phyloP scores from a whole-genome alignment of 2,329 filamentous ascomycete genomes.

The Trichophyton mentagrophytes region DNA sequence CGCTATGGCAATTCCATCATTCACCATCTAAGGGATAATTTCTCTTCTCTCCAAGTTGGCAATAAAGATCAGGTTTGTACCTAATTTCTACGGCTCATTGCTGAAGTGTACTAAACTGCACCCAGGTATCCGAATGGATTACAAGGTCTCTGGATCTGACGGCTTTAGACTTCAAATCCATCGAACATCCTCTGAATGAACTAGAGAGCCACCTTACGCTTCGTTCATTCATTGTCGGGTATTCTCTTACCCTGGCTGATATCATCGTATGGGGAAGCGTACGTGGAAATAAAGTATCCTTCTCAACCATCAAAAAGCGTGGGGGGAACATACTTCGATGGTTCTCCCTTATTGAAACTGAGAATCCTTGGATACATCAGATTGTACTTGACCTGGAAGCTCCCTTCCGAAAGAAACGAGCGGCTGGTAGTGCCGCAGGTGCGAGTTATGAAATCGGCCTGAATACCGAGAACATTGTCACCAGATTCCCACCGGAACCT shows the following conservation, averaged over 20 bases:
- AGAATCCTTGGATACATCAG: slow-evolving; percentile 60
- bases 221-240: slow-evolving; percentile 73
- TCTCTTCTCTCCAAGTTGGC: slow-evolving; percentile 18
- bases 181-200: slow-evolving; percentile 59
- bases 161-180: slow-evolving; percentile 64
- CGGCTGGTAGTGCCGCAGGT: slow-evolving; percentile 58
- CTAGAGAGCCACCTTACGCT: slow-evolving; percentile 81
- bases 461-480: slow-evolving; percentile 77
- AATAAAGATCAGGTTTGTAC: slow-evolving; percentile 23
- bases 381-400: slow-evolving; percentile 59
- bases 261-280: slow-evolving; percentile 72
- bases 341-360: slow-evolving; percentile 75
- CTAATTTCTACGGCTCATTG: not conserved
- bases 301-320: slow-evolving; percentile 63
- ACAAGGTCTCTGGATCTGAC: slow-evolving; percentile 46
- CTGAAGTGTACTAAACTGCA: slow-evolving; percentile 7
- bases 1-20: not conserved
- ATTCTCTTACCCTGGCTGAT: slow-evolving; percentile 63
- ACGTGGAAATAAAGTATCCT: slow-evolving; percentile 70
- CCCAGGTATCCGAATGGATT: slow-evolving; percentile 26
- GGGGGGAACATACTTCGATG: slow-evolving; percentile 70
- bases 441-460: slow-evolving; percentile 83
- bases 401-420: slow-evolving; percentile 56
- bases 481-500: slow-evolving; percentile 85
- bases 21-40: not conserved